Evolutionary conservation across 768 basidiomycete genomes (phyloP).

Genomic region (Floccularia luteovirens): DNA sequence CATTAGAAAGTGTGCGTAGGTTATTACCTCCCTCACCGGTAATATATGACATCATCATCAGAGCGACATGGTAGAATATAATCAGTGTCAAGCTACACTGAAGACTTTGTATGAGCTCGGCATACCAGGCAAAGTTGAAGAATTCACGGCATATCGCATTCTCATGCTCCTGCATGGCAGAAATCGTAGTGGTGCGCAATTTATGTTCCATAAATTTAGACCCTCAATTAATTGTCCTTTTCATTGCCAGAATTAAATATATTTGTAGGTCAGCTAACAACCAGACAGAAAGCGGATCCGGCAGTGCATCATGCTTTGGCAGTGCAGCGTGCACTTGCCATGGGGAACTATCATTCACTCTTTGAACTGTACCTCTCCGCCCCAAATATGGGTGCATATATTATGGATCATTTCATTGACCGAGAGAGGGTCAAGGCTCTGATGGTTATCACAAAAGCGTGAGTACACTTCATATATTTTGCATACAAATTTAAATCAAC

Average conservation of each 20-base stretch:
- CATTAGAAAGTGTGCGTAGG: constrained; percentile 70
- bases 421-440: constrained; percentile 84
- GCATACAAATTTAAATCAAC: neutral
- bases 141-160: constrained; percentile 97
- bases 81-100: constrained; percentile 91
- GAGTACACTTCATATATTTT: constrained; percentile 22
- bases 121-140: constrained; percentile 86
- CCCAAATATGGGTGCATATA: constrained; percentile 97
- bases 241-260: constrained; percentile 79
- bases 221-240: constrained; percentile 3
- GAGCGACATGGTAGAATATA: constrained; percentile 98
- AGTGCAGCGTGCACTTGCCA: constrained; percentile 84
- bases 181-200: constrained; percentile 80
- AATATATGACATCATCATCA: constrained; percentile 20
- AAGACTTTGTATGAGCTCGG: constrained; percentile 90
- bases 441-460: constrained; percentile 92
- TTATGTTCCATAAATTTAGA: neutral
- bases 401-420: constrained; percentile 98
- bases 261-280: constrained; percentile 95
- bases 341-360: constrained; percentile 91
- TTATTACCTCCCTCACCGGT: constrained; percentile 5
- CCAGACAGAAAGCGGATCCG: constrained; percentile 73
- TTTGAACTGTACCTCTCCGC: constrained; percentile 80
- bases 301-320: constrained; percentile 85
- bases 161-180: constrained; percentile 92